Conservation (phyloP, 257 asterid genomes). For the Osmanthus fragrans region DNA sequence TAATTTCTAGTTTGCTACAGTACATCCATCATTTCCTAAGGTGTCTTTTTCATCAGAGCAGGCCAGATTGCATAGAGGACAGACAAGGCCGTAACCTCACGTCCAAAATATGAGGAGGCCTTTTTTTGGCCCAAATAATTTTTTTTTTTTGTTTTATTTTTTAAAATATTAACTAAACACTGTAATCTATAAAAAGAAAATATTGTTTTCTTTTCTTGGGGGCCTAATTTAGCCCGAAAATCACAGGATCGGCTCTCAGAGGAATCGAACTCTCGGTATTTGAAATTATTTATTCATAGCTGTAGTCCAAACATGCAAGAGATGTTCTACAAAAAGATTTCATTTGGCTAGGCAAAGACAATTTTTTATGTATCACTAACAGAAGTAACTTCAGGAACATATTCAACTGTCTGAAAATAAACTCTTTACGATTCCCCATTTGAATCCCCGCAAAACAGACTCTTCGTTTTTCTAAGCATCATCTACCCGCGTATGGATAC, state of each 20-base stretch:
- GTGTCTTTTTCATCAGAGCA: neutral
- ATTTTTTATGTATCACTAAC: neutral
- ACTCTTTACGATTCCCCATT: neutral
- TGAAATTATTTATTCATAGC: neutral
- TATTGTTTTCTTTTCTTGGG: too few species aligned
- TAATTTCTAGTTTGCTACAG: neutral
- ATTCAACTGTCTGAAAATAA: neutral
- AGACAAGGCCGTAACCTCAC: too few species aligned
- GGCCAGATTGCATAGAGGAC: too few species aligned
- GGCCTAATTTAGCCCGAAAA: too few species aligned
- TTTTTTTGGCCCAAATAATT: too few species aligned
- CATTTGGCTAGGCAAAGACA: neutral
- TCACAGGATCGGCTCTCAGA: too few species aligned
- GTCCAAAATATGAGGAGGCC: too few species aligned
- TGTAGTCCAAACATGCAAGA: neutral
- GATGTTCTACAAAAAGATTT: neutral
- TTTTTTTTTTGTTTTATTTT: too few species aligned
- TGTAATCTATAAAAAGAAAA: too few species aligned
- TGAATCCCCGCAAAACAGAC: neutral
- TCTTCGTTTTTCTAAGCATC: neutral
- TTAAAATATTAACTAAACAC: too few species aligned
- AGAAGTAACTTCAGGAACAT: conserved; percentile 6
- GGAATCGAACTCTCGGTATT: neutral
- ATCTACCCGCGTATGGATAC: neutral
- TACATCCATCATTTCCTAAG: neutral